phyloP scores from a whole-genome alignment of 345 rosid species.

The Eucalyptus pumila region DNA sequence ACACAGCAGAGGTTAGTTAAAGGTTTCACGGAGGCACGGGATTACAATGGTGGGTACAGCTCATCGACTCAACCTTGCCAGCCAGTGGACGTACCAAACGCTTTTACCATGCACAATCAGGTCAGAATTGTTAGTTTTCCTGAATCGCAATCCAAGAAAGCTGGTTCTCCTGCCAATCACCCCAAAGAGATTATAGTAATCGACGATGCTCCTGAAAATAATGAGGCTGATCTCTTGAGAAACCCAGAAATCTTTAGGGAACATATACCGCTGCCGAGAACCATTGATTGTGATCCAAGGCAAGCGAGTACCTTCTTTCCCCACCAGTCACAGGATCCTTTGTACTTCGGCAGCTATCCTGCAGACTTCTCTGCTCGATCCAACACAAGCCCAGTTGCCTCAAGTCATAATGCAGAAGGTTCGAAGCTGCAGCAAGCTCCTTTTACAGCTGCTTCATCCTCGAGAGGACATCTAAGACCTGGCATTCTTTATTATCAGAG shows the following conservation, averaged over 20 bases:
- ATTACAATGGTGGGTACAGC: not conserved
- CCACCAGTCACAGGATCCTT: slow-evolving; percentile 20
- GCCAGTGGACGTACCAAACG: not conserved
- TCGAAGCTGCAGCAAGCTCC: slow-evolving; percentile 16
- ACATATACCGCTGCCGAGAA: not conserved
- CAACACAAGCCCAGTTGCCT: slow-evolving; percentile 16
- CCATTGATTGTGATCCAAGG: slow-evolving; percentile 3
- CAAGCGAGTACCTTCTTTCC: not conserved
- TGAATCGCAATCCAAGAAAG: not conserved
- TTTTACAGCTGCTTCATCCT: slow-evolving; percentile 11
- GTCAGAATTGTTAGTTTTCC: not conserved
- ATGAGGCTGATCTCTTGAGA: slow-evolving; percentile 6
- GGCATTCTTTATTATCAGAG: slow-evolving; percentile 25
- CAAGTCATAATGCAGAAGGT: slow-evolving; percentile 28
- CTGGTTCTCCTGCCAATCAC: slow-evolving; percentile 7
- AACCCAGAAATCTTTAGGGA: not conserved
- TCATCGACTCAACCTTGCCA: not conserved
- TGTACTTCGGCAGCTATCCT: not conserved
- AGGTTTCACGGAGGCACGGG: not conserved
- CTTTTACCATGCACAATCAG: not conserved
- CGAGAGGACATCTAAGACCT: slow-evolving; percentile 17
- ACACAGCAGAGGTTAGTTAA: not conserved
- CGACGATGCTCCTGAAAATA: slow-evolving; percentile 37
- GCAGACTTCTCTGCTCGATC: slow-evolving; percentile 1
- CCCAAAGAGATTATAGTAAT: slow-evolving; percentile 31